phyloP scores from a whole-genome alignment of 768 basidiomycete genomes.

The Leucosporidium scottii region DNA sequence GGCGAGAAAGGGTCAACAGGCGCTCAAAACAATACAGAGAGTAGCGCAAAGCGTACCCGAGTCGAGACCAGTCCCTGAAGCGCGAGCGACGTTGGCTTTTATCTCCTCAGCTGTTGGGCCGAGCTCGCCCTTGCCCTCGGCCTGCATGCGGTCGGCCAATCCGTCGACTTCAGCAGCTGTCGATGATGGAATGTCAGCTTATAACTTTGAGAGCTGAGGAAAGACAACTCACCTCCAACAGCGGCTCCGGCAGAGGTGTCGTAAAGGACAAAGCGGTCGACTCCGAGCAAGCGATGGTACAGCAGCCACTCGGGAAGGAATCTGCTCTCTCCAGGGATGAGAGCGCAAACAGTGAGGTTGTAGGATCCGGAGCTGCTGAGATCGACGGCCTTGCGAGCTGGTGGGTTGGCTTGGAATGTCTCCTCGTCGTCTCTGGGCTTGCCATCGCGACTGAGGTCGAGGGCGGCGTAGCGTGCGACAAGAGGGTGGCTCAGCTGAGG shows the following conservation, averaged over 20 bases:
- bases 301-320: conserved; percentile 29
- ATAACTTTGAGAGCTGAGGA: no score
- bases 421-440: not conserved
- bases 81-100: conserved; percentile 8
- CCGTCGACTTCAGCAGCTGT: conserved; percentile 20
- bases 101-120: conserved; percentile 28
- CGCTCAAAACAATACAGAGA: no score
- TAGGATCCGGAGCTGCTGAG: not conserved
- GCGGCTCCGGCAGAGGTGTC: conserved; percentile 22
- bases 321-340: conserved; percentile 26
- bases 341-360: conserved; percentile 25
- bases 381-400: not conserved
- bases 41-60: no score
- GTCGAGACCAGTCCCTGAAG: conserved; percentile 11
- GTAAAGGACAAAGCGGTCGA: conserved; percentile 28
- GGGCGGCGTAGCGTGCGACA: conserved; percentile 16
- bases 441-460: conserved; percentile 2
- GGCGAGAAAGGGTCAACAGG: no score
- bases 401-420: conserved; percentile 6
- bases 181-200: no score
- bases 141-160: conserved; percentile 18
- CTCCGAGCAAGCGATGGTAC: conserved; percentile 28
- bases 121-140: conserved; percentile 20
- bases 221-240: conserved; percentile 10
- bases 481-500: conserved; percentile 12